Evolutionary conservation across 176 grass and related monocot species (phyloP).

Genomic region (Cenchrus fungigraminus): DNA sequence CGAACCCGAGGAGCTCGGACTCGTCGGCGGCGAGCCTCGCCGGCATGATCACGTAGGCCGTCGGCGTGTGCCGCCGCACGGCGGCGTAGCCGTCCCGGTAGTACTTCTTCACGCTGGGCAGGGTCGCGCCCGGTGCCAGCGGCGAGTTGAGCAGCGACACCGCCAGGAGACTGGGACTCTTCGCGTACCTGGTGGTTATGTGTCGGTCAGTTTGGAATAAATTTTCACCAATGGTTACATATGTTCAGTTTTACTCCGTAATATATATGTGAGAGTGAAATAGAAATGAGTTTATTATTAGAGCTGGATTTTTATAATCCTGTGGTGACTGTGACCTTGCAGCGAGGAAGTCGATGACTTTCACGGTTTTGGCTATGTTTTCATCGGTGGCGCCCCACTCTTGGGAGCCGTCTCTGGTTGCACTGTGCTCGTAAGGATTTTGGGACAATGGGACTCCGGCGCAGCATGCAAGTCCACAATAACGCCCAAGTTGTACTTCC

Average conservation of each 20-base stretch:
- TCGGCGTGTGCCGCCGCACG: slow-evolving; percentile 56
- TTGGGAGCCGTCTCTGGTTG: slow-evolving; percentile 44
- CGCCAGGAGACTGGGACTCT: slow-evolving; percentile 51
- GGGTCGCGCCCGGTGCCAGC: slow-evolving; percentile 33
- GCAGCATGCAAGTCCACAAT: slow-evolving; percentile 63
- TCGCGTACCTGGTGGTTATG: slow-evolving; percentile 43
- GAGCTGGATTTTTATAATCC: background rate
- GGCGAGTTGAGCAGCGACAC: slow-evolving; percentile 79
- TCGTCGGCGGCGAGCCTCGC: slow-evolving; percentile 42
- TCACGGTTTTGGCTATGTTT: slow-evolving; percentile 50
- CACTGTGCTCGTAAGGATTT: slow-evolving; percentile 53
- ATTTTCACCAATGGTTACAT: too few species aligned
- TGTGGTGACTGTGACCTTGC: slow-evolving; percentile 14
- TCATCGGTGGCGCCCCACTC: slow-evolving; percentile 52
- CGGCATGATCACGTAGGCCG: slow-evolving; percentile 76
- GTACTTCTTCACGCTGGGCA: slow-evolving; percentile 60
- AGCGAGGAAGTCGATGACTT: slow-evolving; percentile 55
- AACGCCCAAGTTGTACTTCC: slow-evolving; percentile 48
- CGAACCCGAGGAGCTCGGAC: slow-evolving; percentile 57
- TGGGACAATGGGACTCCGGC: slow-evolving; percentile 55
- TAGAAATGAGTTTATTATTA: background rate
- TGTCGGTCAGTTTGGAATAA: too few species aligned
- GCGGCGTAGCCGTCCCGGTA: slow-evolving; percentile 62
- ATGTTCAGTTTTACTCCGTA: too few species aligned
- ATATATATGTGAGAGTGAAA: too few species aligned